These are phyloP conservation scores for Dacryopinax primogenitus DNA, from an alignment of 768 basidiomycete species.

Conservation along the genomic window DNA sequence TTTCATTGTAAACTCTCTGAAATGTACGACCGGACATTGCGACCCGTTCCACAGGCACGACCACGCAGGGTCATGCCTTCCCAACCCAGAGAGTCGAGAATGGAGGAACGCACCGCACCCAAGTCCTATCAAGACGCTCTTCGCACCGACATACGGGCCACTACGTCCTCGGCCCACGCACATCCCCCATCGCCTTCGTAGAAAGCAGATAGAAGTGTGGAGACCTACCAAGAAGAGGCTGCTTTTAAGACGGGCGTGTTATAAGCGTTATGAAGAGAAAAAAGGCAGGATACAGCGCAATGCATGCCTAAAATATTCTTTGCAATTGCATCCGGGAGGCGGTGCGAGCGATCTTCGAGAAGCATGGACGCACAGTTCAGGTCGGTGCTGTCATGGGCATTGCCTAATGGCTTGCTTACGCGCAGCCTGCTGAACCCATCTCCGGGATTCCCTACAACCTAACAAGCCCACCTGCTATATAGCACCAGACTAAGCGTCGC, in stretches of 20 bases:
- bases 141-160: neutral
- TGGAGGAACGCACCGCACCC: neutral
- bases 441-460: neutral
- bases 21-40: neutral
- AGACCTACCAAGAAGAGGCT: neutral
- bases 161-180: slow-evolving; percentile 2
- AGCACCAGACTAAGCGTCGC: neutral
- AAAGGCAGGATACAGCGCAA: neutral
- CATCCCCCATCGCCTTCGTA: neutral
- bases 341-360: neutral
- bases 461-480: neutral
- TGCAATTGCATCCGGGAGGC: neutral
- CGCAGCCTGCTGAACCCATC: neutral
- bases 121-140: neutral
- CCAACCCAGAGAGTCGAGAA: neutral
- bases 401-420: neutral
- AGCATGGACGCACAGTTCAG: neutral
- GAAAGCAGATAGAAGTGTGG: neutral
- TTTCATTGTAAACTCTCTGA: neutral
- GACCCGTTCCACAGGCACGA: neutral
- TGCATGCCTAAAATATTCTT: neutral
- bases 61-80: neutral
- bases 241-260: slow-evolving; percentile 1
- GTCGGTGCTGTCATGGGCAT: neutral
- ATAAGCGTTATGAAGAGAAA: slow-evolving; percentile 1